Base-by-base conservation (phyloP, 345 rosid species). In the Kernera saxatilis region DNA sequence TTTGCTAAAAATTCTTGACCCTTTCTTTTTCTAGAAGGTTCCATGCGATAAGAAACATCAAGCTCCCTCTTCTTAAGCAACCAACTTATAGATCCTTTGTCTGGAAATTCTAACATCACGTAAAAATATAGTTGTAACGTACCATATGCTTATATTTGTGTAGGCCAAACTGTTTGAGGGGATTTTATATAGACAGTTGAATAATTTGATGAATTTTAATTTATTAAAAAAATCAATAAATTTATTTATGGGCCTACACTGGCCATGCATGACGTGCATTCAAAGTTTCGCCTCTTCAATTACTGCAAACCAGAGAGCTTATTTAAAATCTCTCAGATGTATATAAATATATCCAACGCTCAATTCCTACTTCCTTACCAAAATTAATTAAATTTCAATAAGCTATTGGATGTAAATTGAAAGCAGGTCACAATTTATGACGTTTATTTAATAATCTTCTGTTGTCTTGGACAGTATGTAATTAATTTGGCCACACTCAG, bases 1-100 rank as follows among this genome's bases (percentile, higher is more conserved):
- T 76, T 67, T 79, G 29, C 56, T 37, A 3, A 59, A 52, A 69
- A 50, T 7, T 83, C 85, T 44, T 70, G 84, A 78, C 72, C 41
- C 69, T 81, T 87, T 50, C 96, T 81, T 82, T 90, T 89, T 67
- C 72, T 87, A 10, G 82, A 80, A 26, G 33, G 58, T 72, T 75
- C 84, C 36, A 70, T 70, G 21, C 35, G 6, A 2, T 49, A 48
- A 46, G 56, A 77, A 19, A 43, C 18, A 57, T 25, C 59, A 7
- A 71, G 19, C 59, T 64, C 71, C 58, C 73, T 71, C 39, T 56
- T 77, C 27, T 79, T 77, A 12, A 78, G 74, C 21, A 81, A 75
- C 13, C 80, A 36, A 56, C 61, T 61, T 23, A 14, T 18, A 18
- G 76, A 52, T 19, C 82, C 67, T 77, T 84, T 79, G 60, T 85